Evolutionary conservation across 2,329 filamentous ascomycete species (phyloP).

Genomic region (Pseudonectria foliicola): DNA sequence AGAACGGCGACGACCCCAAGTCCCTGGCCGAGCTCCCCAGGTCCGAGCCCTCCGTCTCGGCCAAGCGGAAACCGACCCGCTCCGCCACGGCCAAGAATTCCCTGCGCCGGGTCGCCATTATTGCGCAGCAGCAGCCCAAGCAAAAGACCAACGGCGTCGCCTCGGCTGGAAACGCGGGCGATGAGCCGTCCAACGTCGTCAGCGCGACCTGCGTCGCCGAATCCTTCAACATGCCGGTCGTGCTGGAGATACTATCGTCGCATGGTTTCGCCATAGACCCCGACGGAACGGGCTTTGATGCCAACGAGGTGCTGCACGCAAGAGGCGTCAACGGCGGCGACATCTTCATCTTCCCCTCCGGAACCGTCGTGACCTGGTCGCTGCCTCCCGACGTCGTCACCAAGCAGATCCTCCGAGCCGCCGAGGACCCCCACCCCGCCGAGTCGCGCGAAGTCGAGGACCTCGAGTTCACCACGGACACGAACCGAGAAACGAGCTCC

Average conservation of each 20-base stretch:
- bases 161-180: slow-evolving; percentile 17
- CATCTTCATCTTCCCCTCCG: slow-evolving; percentile 92
- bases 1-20: slow-evolving; percentile 27
- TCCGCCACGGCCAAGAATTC: slow-evolving; percentile 57
- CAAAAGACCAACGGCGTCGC: slow-evolving; percentile 27
- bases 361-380: slow-evolving; percentile 89
- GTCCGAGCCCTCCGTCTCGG: slow-evolving; percentile 14
- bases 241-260: slow-evolving; percentile 48
- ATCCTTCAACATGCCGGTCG: slow-evolving; percentile 56
- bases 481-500: slow-evolving; percentile 61
- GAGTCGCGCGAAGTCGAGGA: slow-evolving; percentile 76
- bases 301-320: slow-evolving; percentile 56
- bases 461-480: slow-evolving; percentile 77
- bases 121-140: slow-evolving; percentile 62
- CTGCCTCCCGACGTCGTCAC: slow-evolving; percentile 71
- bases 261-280: slow-evolving; percentile 58
- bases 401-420: slow-evolving; percentile 65
- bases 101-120: slow-evolving; percentile 75
- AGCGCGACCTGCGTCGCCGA: slow-evolving; percentile 57
- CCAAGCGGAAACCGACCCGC: slow-evolving; percentile 42
- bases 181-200: slow-evolving; percentile 39
- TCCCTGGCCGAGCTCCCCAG: slow-evolving; percentile 11
- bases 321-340: slow-evolving; percentile 63
- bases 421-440: slow-evolving; percentile 64
- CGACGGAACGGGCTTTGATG: slow-evolving; percentile 53